phyloP scores from a whole-genome alignment of 2,329 filamentous ascomycete species.

The Volutella citrinella region DNA sequence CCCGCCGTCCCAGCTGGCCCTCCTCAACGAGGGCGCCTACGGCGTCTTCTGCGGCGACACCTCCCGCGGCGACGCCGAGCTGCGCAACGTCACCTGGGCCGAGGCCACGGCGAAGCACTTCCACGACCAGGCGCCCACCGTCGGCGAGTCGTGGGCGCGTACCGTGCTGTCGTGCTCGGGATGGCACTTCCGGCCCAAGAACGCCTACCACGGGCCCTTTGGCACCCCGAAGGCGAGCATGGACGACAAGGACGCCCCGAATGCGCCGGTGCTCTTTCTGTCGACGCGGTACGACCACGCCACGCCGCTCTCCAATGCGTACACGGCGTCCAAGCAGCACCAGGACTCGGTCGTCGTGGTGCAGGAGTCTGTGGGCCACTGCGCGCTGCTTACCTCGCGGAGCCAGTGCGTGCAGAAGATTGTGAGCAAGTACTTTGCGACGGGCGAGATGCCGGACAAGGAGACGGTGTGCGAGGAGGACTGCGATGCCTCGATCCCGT shows the following conservation, averaged over 20 bases:
- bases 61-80: constrained; percentile 35
- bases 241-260: constrained; percentile 29
- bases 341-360: constrained; percentile 28
- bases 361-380: constrained; percentile 29
- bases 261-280: too few relatives aligned
- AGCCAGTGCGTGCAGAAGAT: too few relatives aligned
- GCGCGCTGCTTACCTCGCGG: too few relatives aligned
- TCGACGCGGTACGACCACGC: too few relatives aligned
- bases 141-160: constrained; percentile 32
- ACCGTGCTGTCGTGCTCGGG: constrained; percentile 39
- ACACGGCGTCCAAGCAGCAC: constrained; percentile 22
- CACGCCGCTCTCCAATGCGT: constrained; percentile 40
- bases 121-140: constrained; percentile 25
- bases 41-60: too few relatives aligned
- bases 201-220: constrained; percentile 38
- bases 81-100: constrained; percentile 15
- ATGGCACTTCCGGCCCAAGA: constrained; percentile 36
- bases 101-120: constrained; percentile 29
- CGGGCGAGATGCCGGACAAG: too few relatives aligned
- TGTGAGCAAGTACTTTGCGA: too few relatives aligned
- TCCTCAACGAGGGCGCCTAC: too few relatives aligned
- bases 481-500: too few relatives aligned
- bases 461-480: too few relatives aligned
- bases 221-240: constrained; percentile 22
- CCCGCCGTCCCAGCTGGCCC: too few relatives aligned